These are phyloP conservation scores for Gelatoporia subvermispora DNA, from an alignment of 768 basidiomycete genomes.

Conservation along the genomic window DNA sequence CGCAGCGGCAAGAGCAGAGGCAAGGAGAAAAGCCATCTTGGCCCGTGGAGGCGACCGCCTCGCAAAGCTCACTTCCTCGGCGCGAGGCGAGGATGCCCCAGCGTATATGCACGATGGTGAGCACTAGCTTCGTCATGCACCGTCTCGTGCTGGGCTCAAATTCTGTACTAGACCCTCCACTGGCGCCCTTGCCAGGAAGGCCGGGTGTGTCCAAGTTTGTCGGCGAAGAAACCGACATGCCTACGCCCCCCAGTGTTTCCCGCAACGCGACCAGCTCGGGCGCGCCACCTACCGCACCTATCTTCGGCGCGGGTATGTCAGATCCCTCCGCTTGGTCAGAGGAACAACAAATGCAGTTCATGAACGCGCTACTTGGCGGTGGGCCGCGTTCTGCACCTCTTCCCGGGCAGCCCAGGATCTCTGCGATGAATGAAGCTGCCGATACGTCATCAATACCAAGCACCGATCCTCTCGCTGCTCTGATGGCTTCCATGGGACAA, in stretches of 20 bases:
- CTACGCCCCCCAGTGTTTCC: constrained; percentile 19
- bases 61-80: constrained; percentile 71
- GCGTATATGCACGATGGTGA: constrained; percentile 50
- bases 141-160: neutral
- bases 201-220: constrained; percentile 31
- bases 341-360: constrained; percentile 64
- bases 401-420: constrained; percentile 3
- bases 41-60: constrained; percentile 68
- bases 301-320: constrained; percentile 23
- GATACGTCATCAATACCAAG: neutral
- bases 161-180: constrained; percentile 33
- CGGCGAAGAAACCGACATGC: constrained; percentile 31
- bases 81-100: constrained; percentile 64
- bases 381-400: constrained; percentile 6
- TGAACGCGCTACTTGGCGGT: constrained; percentile 55
- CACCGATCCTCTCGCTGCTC: constrained; percentile 28
- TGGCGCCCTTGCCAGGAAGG: constrained; percentile 28
- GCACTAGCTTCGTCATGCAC: constrained; percentile 4
- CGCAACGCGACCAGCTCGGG: constrained; percentile 22
- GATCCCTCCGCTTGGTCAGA: constrained; percentile 62
- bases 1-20: constrained; percentile 70
- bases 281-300: constrained; percentile 19
- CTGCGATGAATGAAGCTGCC: constrained; percentile 1
- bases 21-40: constrained; percentile 73
- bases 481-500: constrained; percentile 28